Base-by-base conservation (phyloP, 2,329 filamentous ascomycete genomes). In the Chrysosporium keratinophilum region DNA sequence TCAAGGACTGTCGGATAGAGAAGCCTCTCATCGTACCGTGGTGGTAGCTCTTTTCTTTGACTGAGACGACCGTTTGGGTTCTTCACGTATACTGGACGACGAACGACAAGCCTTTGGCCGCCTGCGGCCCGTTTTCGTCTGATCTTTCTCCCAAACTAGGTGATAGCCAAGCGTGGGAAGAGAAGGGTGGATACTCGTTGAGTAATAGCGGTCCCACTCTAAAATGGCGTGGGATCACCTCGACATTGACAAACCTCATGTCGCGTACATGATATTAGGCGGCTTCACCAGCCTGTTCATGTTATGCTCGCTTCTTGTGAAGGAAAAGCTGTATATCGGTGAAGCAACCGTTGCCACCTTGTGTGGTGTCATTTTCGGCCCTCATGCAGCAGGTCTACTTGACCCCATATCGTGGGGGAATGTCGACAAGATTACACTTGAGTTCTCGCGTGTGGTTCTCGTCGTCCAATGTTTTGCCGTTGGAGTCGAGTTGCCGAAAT, bases 261-360 rank as follows among this genome's bases (percentile, higher is more conserved):
- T 97, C 87, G 93, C 95, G 60, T 98, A 98, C 73, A 88, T 97
- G 73, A 96, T 98, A 72, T 77, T 98, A 54, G 93, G 93, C 65
- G 93, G 91, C 69, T 98, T 98, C 75, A 98, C 93, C 62, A 89
- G 86, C 57, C 76, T 98, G 63, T 98, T 98, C 75, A 98, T 98
- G 93, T 78, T 98, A 56, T 95, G 89, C 71, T 98, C 93, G 56
- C 88, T 94, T 53, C 83, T 97, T 66, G 95, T 98, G 74, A 98
- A 98, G 77, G 93, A 98, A 77, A 87, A 87, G 69, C 80, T 97
- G 66, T 98, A 98, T 75, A 98, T 98, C 69, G 93, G 93, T 67
- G 93, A 98, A 78, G 93, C 93, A 49, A 97, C 93, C 1, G 88
- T 98, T 43, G 83, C 82, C n/a, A 84, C 83, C 0, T 68, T 85